phyloP scores from a whole-genome alignment of 129 eudicot species.

The Glebionis coronaria region DNA sequence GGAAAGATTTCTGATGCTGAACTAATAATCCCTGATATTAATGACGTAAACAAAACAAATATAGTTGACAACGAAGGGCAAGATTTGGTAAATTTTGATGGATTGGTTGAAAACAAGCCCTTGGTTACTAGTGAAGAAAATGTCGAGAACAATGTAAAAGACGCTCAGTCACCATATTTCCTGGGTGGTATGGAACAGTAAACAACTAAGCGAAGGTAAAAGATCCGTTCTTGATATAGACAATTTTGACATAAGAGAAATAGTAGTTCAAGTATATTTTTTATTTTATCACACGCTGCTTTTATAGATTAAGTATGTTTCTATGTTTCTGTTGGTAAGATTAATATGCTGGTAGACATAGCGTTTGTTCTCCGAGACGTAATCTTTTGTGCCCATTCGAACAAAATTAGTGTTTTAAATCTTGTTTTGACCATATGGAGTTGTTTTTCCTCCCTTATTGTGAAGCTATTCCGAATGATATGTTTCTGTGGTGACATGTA shows the following conservation, averaged over 20 bases:
- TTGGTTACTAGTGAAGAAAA: constrained; percentile 15
- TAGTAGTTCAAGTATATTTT: constrained; percentile 6
- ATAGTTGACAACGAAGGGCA: constrained; percentile 11
- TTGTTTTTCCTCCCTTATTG: not conserved
- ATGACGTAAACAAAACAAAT: constrained; percentile 20
- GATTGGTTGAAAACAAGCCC: constrained; percentile 7
- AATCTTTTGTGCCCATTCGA: constrained; percentile 5
- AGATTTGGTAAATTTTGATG: constrained; percentile 10
- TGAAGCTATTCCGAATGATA: not conserved
- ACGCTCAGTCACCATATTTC: constrained; percentile 3
- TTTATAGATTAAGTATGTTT: constrained; percentile 18
- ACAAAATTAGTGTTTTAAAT: constrained; percentile 17
- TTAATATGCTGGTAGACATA: constrained; percentile 13
- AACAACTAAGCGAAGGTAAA: not conserved
- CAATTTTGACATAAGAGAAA: constrained; percentile 23
- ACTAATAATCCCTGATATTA: constrained; percentile 14
- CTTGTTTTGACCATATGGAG: constrained; percentile 16
- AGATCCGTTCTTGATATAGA: constrained; percentile 20
- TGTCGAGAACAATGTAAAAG: not conserved
- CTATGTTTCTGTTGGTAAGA: constrained; percentile 10
- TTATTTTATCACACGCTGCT: not conserved
- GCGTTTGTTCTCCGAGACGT: constrained; percentile 1
- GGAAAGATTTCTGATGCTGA: constrained; percentile 12
- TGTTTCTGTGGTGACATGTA: not conserved
- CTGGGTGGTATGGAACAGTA: not conserved